These are phyloP conservation scores for Leonotis leonurus DNA, from an alignment of 257 asterid species.

Conservation along the genomic window DNA sequence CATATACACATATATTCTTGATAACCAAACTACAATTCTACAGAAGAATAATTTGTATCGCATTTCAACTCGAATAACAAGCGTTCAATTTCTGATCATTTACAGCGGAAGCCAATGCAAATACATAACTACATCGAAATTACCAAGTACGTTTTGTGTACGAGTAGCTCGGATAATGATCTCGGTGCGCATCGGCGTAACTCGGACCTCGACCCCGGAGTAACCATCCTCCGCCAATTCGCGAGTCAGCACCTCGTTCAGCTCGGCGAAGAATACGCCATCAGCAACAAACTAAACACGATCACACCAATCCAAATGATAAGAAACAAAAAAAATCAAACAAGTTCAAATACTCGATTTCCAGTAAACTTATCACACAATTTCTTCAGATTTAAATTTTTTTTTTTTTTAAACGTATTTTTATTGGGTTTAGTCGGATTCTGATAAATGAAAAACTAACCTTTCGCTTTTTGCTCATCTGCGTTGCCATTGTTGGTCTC, in stretches of 20 bases:
- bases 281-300: slow-evolving; percentile 32
- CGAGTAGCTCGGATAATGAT: slow-evolving; percentile 54
- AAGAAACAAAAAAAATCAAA: not conserved
- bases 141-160: slow-evolving; percentile 52
- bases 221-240: slow-evolving; percentile 56
- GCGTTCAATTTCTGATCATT: not conserved
- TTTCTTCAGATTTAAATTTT: not conserved
- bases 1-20: not conserved
- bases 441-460: not conserved
- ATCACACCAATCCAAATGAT: not conserved
- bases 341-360: not conserved
- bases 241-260: no score
- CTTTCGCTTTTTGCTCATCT: no score
- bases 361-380: not conserved
- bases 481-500: no score
- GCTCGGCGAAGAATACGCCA: no score
- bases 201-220: slow-evolving; percentile 57
- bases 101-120: not conserved
- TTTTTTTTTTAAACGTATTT: not conserved
- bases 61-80: not conserved
- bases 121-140: not conserved
- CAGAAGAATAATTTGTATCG: no score
- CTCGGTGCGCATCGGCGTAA: slow-evolving; percentile 55
- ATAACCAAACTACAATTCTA: not conserved
- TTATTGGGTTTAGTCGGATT: not conserved